These are phyloP conservation scores for Berkeleyomyces rouxiae DNA, from an alignment of 2,329 filamentous ascomycete species.

Conservation along the genomic window DNA sequence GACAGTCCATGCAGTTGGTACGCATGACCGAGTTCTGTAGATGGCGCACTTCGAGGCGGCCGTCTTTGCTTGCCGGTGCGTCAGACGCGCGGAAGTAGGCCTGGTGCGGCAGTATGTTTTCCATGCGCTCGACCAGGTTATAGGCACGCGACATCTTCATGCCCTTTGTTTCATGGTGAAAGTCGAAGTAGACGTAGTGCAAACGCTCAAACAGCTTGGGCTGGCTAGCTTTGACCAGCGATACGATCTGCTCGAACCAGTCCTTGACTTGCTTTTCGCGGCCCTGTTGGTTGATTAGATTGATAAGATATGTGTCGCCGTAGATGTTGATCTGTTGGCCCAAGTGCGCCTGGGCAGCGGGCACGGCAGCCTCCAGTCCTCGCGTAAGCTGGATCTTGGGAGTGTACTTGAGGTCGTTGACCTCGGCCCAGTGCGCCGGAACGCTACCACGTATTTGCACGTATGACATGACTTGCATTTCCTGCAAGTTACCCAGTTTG, in stretches of 20 bases:
- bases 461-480: conserved; percentile 82
- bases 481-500: conserved; percentile 44
- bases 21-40: conserved; percentile 81
- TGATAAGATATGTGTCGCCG: conserved; percentile 93
- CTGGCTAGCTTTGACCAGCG: conserved; percentile 59
- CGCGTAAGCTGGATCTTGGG: conserved; percentile 71
- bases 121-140: conserved; percentile 67
- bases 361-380: conserved; percentile 60
- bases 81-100: conserved; percentile 89
- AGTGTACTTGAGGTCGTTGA: conserved; percentile 83
- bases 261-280: conserved; percentile 79
- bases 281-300: conserved; percentile 91
- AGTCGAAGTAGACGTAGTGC: conserved; percentile 97
- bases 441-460: conserved; percentile 95
- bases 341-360: conserved; percentile 74
- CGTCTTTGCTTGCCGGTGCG: conserved; percentile 53
- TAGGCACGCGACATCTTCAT: conserved; percentile 84
- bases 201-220: conserved; percentile 57
- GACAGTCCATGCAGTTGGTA: conserved; percentile 98
- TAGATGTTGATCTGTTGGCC: conserved; percentile 85
- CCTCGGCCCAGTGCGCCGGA: conserved; percentile 88
- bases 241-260: conserved; percentile 82
- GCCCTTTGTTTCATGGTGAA: conserved; percentile 93
- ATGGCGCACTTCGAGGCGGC: conserved; percentile 57
- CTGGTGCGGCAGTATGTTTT: conserved; percentile 58